Base-by-base conservation (phyloP, 2,329 filamentous ascomycete species). In the Pseudogymnoascus pannorum region DNA sequence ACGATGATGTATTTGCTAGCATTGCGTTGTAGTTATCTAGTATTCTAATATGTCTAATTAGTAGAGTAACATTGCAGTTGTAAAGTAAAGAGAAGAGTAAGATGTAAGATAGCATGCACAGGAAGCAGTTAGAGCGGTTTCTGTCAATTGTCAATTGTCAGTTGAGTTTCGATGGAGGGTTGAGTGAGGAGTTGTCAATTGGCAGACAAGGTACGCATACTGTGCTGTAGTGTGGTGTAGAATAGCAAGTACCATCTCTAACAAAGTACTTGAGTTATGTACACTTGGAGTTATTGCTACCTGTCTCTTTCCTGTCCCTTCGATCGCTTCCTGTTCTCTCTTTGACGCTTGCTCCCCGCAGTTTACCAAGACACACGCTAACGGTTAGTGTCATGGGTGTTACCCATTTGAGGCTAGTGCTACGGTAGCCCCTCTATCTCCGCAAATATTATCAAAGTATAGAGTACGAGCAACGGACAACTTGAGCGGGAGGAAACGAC, bases 341-440 rank as follows among this genome's bases (percentile, higher is more conserved):
- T 16, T 18, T 18, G 38, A 42, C 36, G 16, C 36, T 40, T 51
- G 24, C 22, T 51, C 44, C 44, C 44, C 44, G 44, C 44, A 51
- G 44, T 51, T 51, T 51, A 26, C 44, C 44, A 51, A 51, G 44
- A 51, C 44, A 51, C 44, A 51, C 44, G 44, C 44, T 51, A 51
- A 51, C 44, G 44, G 44, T 11, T 29, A 51, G 44, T 51, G 24
- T 14, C 44, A 51, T 51, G n/a, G 12, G 22, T 51, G 22, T 16
- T 51, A 26, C 44, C n/a, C 7, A 9, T 51, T 29, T n/a, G 44
- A 51, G 44, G n/a, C 44, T 51, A 51, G 44, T 51, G 44, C 44
- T 51, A 51, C 44, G 44, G 44, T 51, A 51, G 44, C 44, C 44
- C 44, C 44, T 51, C 44, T 51, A 51, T 51, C 44, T 51, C 44